Evolutionary conservation across 495 filamentous ascomycete genomes (phyloP).

Genomic region (Tuber indicum): DNA sequence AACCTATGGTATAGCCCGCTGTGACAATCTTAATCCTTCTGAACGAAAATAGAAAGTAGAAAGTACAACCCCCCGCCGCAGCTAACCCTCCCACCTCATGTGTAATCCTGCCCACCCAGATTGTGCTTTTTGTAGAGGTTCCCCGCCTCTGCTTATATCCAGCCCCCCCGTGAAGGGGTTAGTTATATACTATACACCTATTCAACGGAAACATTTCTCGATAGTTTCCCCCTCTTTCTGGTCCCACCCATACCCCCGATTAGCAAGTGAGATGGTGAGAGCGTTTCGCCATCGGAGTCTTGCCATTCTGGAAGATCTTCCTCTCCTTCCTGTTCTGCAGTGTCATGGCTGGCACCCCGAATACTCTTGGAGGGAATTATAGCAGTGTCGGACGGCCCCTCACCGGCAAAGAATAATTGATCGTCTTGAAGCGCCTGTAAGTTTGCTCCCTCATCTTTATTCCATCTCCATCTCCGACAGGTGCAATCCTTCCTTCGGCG

Average conservation of each 20-base stretch:
- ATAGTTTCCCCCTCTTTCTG: slow-evolving; percentile 72
- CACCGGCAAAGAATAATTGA: slow-evolving; percentile 16
- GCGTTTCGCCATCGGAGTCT: slow-evolving; percentile 88
- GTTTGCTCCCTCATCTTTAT: slow-evolving; percentile 17
- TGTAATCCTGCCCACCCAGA: no score
- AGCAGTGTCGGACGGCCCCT: slow-evolving; percentile 6
- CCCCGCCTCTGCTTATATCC: no score
- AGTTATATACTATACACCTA: no score
- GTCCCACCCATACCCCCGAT: slow-evolving; percentile 65
- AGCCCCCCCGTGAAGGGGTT: no score
- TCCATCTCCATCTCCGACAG: slow-evolving; percentile 7
- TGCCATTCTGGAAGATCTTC: slow-evolving; percentile 63
- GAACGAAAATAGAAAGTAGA: no score
- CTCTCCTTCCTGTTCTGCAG: slow-evolving; percentile 32
- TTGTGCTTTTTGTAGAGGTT: no score
- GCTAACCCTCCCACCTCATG: no score
- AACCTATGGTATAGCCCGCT: no score
- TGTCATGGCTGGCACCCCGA: slow-evolving; percentile 24
- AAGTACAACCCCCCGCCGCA: no score
- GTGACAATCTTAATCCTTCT: no score
- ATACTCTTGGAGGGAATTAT: slow-evolving; percentile 19
- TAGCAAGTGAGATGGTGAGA: slow-evolving; percentile 75
- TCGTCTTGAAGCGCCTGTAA: slow-evolving; percentile 33
- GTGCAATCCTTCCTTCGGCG: slow-evolving; percentile 41
- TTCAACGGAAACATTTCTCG: slow-evolving; percentile 52